A percentile compares a stretch with the other conserved stretches of the same genome.
phyloP scores from a whole-genome alignment of 1,284 basidiomycete species.

The Mycosarcoma mackinlayi region DNA sequence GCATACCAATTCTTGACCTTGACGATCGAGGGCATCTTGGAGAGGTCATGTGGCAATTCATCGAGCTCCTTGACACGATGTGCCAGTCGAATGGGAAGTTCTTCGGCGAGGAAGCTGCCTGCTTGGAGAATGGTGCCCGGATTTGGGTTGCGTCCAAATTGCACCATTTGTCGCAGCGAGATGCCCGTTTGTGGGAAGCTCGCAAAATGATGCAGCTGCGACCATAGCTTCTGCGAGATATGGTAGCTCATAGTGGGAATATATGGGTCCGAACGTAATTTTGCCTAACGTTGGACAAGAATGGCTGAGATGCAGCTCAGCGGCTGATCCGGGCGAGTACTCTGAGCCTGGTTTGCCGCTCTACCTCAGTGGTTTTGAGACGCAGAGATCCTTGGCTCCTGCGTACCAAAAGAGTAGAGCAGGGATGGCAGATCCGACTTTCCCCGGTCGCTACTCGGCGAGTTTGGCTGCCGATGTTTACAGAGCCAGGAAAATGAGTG shows the following conservation, averaged over 20 bases:
- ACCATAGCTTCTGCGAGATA: conserved; percentile 63
- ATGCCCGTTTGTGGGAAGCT: conserved; percentile 67
- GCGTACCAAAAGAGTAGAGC: no score
- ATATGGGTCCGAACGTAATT: no score
- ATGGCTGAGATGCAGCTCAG: conserved; percentile 1
- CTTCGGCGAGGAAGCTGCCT: conserved; percentile 72
- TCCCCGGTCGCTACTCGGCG: no score
- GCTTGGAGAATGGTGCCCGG: conserved; percentile 66
- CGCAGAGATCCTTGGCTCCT: no score
- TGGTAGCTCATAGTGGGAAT: conserved; percentile 48
- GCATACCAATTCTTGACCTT: conserved; percentile 99
- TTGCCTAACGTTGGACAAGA: no score
- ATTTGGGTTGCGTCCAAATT: conserved; percentile 66
- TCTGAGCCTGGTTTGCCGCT: no score
- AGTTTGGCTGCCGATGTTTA: no score
- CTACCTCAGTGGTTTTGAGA: no score
- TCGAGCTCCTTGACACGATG: conserved; percentile 97
- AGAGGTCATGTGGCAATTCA: conserved; percentile 89
- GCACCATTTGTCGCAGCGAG: conserved; percentile 68
- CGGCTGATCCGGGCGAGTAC: neutral
- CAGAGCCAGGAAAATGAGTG: no score
- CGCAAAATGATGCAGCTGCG: conserved; percentile 65
- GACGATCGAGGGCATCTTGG: conserved; percentile 90
- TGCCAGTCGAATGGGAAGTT: conserved; percentile 91
- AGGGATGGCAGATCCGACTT: no score